A percentile compares a stretch with the other conserved stretches of the same genome.
These are phyloP conservation scores for Aureobasidium mangrovei DNA, from an alignment of 2,329 filamentous ascomycete genomes.

Conservation along the genomic window DNA sequence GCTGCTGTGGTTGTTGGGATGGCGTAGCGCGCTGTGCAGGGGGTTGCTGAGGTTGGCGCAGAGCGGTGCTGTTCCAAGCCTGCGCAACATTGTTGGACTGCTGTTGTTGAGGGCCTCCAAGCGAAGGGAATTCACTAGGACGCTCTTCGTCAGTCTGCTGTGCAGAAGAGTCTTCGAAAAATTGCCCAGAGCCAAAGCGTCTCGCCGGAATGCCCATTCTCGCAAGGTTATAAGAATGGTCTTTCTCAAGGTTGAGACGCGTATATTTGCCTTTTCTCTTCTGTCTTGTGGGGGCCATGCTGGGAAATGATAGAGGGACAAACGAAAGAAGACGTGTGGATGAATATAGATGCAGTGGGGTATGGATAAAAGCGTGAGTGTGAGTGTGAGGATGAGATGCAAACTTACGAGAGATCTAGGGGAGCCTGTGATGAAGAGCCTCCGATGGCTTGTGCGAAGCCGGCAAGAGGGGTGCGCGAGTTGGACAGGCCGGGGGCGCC, in stretches of 20 bases:
- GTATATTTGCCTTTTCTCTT: not conserved
- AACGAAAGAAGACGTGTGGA: not conserved
- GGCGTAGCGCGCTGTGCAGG: slow-evolving; percentile 27
- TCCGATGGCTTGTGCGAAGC: slow-evolving; percentile 17
- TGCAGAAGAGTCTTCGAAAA: not conserved
- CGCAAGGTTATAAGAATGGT: not conserved
- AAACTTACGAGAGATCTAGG: slow-evolving; percentile 18
- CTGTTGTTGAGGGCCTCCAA: slow-evolving; percentile 48
- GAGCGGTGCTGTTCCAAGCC: slow-evolving; percentile 50
- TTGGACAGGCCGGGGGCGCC: slow-evolving; percentile 14
- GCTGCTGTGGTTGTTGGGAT: slow-evolving; percentile 30
- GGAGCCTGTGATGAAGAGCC: slow-evolving; percentile 15
- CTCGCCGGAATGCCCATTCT: not conserved
- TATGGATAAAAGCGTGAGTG: not conserved
- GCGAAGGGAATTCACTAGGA: slow-evolving; percentile 53
- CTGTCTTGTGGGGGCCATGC: not conserved
- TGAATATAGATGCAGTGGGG: not conserved
- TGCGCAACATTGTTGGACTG: slow-evolving; percentile 42
- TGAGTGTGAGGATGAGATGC: not conserved
- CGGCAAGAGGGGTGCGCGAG: slow-evolving; percentile 16
- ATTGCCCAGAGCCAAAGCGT: not conserved
- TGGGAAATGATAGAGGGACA: not conserved
- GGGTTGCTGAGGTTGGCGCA: slow-evolving; percentile 34
- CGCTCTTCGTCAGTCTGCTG: slow-evolving; percentile 20
- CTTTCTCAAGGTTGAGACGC: not conserved